A percentile compares a stretch with the other conserved stretches of the same genome.
Evolutionary conservation across 805 yeast species (phyloP).

Genomic region (Starmerella roubikii): DNA sequence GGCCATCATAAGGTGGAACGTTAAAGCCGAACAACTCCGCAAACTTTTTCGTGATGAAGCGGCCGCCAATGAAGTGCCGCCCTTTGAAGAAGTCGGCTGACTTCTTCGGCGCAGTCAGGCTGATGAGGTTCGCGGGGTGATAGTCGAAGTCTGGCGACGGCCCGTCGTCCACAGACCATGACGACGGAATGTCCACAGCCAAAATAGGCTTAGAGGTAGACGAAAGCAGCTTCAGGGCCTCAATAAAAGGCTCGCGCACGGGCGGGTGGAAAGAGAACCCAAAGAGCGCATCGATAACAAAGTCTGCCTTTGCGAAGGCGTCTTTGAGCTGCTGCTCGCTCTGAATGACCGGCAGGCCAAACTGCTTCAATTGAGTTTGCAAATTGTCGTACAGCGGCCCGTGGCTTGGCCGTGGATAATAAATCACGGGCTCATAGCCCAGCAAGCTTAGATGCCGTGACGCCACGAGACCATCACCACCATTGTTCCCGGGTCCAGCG

Average conservation of each 20-base stretch:
- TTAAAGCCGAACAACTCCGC: conserved; percentile 64
- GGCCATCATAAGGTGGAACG: conserved; percentile 44
- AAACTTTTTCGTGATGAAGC: conserved; percentile 56
- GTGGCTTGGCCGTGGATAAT: conserved; percentile 59
- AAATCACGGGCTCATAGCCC: conserved; percentile 64
- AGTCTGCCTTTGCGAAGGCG: conserved; percentile 30
- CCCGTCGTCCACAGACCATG: conserved; percentile 93
- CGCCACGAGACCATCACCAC: conserved; percentile 91
- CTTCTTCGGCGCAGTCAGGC: conserved; percentile 90
- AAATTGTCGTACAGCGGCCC: conserved; percentile 48
- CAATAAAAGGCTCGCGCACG: conserved; percentile 60
- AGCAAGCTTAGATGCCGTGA: conserved; percentile 77
- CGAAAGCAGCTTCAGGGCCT: conserved; percentile 33
- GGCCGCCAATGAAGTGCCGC: conserved; percentile 77
- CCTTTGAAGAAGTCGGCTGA: conserved; percentile 46
- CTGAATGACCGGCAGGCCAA: conserved; percentile 44
- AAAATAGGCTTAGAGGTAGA: conserved; percentile 41
- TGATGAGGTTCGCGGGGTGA: conserved; percentile 55
- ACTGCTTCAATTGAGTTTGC: conserved; percentile 49
- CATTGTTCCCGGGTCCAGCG: conserved; percentile 93
- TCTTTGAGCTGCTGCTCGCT: conserved; percentile 26
- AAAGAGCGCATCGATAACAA: conserved; percentile 69
- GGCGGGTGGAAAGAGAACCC: conserved; percentile 93
- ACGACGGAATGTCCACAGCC: conserved; percentile 85
- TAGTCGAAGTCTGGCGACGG: conserved; percentile 37